Evolutionary conservation across 2,329 filamentous ascomycete genomes (phyloP).

Genomic region (Cordyceps javanica): DNA sequence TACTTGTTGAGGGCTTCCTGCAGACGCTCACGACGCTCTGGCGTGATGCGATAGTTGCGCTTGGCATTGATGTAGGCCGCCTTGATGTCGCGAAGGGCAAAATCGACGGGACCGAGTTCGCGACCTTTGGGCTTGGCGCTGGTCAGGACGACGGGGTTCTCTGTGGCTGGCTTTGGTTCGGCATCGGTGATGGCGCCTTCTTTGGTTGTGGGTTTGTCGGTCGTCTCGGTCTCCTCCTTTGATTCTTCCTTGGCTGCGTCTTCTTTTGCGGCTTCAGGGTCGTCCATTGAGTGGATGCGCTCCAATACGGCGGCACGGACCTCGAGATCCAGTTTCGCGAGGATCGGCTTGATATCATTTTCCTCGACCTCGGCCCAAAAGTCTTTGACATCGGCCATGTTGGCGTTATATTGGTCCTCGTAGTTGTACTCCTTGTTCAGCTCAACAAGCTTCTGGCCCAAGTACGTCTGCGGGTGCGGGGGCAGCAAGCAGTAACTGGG

Average conservation of each 20-base stretch:
- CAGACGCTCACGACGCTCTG: constrained; percentile 64
- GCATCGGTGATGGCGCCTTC: constrained; percentile 18
- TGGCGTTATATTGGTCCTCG: constrained; percentile 58
- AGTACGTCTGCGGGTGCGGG: constrained; percentile 79
- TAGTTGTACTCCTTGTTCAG: constrained; percentile 67
- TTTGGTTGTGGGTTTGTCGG: constrained; percentile 17
- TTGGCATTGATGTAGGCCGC: constrained; percentile 77
- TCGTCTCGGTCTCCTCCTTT: constrained; percentile 14
- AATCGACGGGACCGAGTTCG: constrained; percentile 48
- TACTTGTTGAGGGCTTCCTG: constrained; percentile 71
- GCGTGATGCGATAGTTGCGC: constrained; percentile 73
- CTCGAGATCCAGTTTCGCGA: constrained; percentile 56
- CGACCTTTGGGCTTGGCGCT: constrained; percentile 35
- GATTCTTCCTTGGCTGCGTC: constrained; percentile 20
- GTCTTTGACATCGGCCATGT: constrained; percentile 69
- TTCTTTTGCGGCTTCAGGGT: constrained; percentile 13
- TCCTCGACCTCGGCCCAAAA: constrained; percentile 85
- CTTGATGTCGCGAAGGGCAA: constrained; percentile 68
- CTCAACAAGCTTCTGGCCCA: constrained; percentile 79
- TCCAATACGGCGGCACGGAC: constrained; percentile 57
- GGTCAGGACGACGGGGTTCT: constrained; percentile 20
- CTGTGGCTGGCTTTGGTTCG: constrained; percentile 16
- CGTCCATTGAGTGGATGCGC: constrained; percentile 43
- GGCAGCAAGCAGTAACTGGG: constrained; percentile 89
- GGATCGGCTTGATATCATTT: constrained; percentile 67